Conservation (phyloP, 164 flowering plant species). For the Hamamelis virginiana region DNA sequence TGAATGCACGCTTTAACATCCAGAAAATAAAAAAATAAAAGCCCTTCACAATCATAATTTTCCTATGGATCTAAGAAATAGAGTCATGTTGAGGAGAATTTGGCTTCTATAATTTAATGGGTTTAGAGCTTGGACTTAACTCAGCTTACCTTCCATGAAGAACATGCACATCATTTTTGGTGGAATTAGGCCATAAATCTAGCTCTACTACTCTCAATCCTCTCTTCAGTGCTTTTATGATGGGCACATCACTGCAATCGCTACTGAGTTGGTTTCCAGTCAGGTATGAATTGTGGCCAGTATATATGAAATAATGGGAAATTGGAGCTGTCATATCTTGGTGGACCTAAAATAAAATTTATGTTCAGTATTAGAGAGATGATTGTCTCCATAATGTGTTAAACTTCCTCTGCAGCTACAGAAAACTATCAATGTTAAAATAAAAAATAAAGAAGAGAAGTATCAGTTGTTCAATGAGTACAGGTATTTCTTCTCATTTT, state of each 20-base stretch:
- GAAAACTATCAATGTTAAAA: too few species aligned
- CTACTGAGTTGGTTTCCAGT: constrained; percentile 93
- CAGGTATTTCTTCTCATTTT: too few species aligned
- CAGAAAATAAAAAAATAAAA: neutral
- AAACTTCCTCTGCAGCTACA: too few species aligned
- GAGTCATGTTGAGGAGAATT: too few species aligned
- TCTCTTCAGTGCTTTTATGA: constrained; percentile 57
- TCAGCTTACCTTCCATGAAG: constrained; percentile 72
- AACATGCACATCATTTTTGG: constrained; percentile 60
- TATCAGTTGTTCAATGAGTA: too few species aligned
- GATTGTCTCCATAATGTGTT: too few species aligned
- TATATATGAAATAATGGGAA: constrained; percentile 78
- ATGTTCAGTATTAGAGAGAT: neutral
- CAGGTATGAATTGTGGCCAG: constrained; percentile 90
- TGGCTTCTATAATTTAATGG: neutral
- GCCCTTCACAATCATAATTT: too few species aligned
- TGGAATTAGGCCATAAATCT: constrained; percentile 80
- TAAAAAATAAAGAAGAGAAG: too few species aligned
- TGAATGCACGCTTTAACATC: neutral
- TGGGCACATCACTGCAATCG: constrained; percentile 76
- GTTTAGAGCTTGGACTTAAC: neutral
- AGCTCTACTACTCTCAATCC: constrained; percentile 85
- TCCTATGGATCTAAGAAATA: too few species aligned
- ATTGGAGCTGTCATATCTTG: constrained; percentile 88
- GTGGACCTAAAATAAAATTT: constrained; percentile 21